Base-by-base conservation (phyloP, 2,329 filamentous ascomycete genomes). In the Pseudopithomyces chartarum region DNA sequence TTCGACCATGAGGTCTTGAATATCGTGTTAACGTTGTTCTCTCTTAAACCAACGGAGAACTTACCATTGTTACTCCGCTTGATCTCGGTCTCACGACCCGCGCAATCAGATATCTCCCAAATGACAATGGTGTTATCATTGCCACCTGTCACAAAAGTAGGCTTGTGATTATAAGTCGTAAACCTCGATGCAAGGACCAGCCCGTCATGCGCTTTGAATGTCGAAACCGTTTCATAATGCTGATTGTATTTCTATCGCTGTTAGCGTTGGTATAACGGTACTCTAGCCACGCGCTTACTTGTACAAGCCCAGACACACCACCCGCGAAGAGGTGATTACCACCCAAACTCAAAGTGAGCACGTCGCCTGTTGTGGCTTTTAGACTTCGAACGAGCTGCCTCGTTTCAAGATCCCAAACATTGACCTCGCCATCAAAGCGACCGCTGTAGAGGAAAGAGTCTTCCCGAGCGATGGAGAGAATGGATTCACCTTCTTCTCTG, bases 391-490 rank as follows among this genome's bases (percentile, higher is more conserved):
- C 83, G 47, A 95, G 88, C 76, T 99, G 95, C 52, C 90, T 88
- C 0, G 95, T 98, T 71, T 98, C 94, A 13, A 99, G 82, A 72
- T 99, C 96, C 94, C 96, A 99, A 11, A 99, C 86, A 73, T 98
- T 94, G 57, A 99, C 87, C 49, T 96, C 85, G 20, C 95, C 96
- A 38, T 91, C 88, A 1, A 92, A 85, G 65, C 96, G 90, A 45
- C 95, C 95, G 57, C 90, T 91, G 71, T 98, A 99, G 4, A 99
- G 82, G 63, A 99, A 96, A 0, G 92, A 93, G 0, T 92, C 92
- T 60, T 98, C 93, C 2, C 96, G 84, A 5, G 91, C 89, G 51
- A 99, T 82, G 0, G 91, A 95, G 56, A 97, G 80, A 1, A 90
- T 85, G 1, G 85, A 82, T 55, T 85, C 84, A n/a, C 83, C 83